These are phyloP conservation scores for Yamadazyma sp. DNA, from an alignment of 805 yeast species.

Conservation along the genomic window DNA sequence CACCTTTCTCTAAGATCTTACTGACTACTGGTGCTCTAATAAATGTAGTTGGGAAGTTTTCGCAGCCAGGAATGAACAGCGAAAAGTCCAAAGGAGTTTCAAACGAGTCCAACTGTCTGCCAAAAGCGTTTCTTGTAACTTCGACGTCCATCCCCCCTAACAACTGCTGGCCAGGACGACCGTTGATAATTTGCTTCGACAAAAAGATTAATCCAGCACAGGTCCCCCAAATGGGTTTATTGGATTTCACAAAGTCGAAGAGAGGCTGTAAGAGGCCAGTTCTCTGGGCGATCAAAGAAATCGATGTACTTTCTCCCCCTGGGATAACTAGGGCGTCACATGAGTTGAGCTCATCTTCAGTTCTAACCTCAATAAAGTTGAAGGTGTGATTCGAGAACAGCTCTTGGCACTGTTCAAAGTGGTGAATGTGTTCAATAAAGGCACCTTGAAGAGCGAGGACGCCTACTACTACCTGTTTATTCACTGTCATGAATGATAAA, in stretches of 20 bases:
- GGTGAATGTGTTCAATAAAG: conserved; percentile 63
- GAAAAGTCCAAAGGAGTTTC: conserved; percentile 44
- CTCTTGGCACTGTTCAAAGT: conserved; percentile 37
- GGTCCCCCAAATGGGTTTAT: conserved; percentile 76
- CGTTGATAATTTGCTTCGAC: conserved; percentile 53
- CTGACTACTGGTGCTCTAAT: conserved; percentile 75
- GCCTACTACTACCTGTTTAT: conserved; percentile 45
- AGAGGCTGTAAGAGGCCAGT: conserved; percentile 58
- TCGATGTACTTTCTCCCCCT: conserved; percentile 70
- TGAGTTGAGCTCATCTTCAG: conserved; percentile 44
- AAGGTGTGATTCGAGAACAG: conserved; percentile 23
- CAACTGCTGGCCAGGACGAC: conserved; percentile 52
- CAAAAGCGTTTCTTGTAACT: conserved; percentile 74
- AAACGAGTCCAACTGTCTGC: conserved; percentile 73
- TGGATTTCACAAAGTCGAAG: conserved; percentile 47
- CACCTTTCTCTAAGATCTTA: conserved; percentile 12
- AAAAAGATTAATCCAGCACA: conserved; percentile 80
- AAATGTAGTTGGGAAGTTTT: conserved; percentile 51
- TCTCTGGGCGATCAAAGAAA: conserved; percentile 69
- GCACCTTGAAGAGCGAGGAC: conserved; percentile 82
- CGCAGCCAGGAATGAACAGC: conserved; percentile 41
- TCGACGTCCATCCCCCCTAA: conserved; percentile 65
- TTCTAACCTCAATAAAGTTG: conserved; percentile 49
- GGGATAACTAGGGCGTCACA: conserved; percentile 69
- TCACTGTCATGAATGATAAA: conserved; percentile 15